Percentiles rank a stretch among this genome's conserved stretches.
Conservation (phyloP, 2,329 filamentous ascomycete species). For the Fonsecaea monophora region DNA sequence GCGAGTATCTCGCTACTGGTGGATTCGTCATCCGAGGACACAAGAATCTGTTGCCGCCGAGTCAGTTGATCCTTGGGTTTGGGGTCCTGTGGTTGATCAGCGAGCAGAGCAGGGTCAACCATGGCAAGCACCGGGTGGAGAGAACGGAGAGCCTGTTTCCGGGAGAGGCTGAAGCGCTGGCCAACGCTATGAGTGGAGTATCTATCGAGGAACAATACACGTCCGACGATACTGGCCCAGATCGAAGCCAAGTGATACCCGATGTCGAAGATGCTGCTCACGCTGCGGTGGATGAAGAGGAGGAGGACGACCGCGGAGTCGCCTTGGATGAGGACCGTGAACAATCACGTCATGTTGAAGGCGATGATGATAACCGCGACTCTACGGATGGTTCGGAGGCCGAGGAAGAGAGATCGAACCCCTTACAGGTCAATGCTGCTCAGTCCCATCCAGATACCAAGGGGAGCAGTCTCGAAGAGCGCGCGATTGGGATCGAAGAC, state of each 20-base stretch:
- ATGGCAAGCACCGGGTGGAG: constrained; percentile 75
- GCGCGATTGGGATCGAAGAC: constrained; percentile 32
- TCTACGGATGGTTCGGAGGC: constrained; percentile 38
- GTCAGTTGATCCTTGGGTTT: constrained; percentile 85
- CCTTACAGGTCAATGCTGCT: constrained; percentile 21
- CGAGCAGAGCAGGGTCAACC: constrained; percentile 81
- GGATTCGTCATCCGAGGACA: constrained; percentile 81
- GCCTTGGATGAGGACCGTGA: constrained; percentile 42
- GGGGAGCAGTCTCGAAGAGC: constrained; percentile 35
- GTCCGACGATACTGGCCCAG: constrained; percentile 42
- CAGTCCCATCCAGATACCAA: constrained; percentile 42
- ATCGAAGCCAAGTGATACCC: constrained; percentile 40
- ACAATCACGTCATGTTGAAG: constrained; percentile 46
- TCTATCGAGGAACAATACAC: constrained; percentile 40
- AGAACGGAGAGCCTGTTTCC: constrained; percentile 39
- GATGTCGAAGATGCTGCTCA: constrained; percentile 42
- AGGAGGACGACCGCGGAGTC: constrained; percentile 51
- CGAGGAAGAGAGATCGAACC: constrained; percentile 41
- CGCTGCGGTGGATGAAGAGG: constrained; percentile 42
- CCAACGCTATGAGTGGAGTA: constrained; percentile 34
- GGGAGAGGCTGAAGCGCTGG: constrained; percentile 38
- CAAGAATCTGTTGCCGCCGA: constrained; percentile 90
- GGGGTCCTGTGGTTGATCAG: constrained; percentile 87
- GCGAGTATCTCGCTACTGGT: constrained; percentile 79
- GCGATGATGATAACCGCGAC: constrained; percentile 32